Conservation (phyloP, 2,329 filamentous ascomycete species). For the Botrytis byssoidea region DNA sequence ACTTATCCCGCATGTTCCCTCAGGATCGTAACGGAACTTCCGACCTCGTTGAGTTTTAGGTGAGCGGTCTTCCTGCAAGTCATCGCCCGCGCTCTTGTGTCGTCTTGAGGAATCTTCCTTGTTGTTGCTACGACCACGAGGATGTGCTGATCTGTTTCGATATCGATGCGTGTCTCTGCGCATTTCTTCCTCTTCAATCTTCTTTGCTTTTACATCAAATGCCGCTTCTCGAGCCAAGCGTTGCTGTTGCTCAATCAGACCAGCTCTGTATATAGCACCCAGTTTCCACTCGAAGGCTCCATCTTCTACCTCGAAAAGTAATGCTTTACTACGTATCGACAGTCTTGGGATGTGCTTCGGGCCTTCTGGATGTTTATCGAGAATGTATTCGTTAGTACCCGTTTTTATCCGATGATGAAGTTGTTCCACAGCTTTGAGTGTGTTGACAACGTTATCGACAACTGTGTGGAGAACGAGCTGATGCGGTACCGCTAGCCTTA, state of each 20-base stretch:
- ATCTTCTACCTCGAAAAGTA: constrained; percentile 92
- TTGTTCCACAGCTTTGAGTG: constrained; percentile 82
- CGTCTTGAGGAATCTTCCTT: constrained; percentile 30
- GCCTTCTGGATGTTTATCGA: constrained; percentile 79
- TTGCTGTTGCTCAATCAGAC: constrained; percentile 85
- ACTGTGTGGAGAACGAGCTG: constrained; percentile 86
- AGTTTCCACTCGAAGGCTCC: constrained; percentile 97
- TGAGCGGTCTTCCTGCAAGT: constrained; percentile 31
- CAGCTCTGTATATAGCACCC: constrained; percentile 87
- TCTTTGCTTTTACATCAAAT: constrained; percentile 83
- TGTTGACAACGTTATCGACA: constrained; percentile 90
- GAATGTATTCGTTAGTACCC: constrained; percentile 81
- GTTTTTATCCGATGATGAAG: constrained; percentile 92
- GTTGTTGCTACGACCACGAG: constrained; percentile 36
- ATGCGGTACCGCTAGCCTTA: constrained; percentile 85
- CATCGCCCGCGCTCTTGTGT: constrained; percentile 34
- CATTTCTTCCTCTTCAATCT: constrained; percentile 69
- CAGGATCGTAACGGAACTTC: constrained; percentile 72
- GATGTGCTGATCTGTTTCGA: constrained; percentile 52
- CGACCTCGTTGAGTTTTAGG: constrained; percentile 41
- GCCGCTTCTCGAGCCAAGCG: constrained; percentile 86
- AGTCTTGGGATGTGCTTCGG: constrained; percentile 86
- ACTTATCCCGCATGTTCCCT: constrained; percentile 70
- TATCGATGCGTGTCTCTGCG: constrained; percentile 52
- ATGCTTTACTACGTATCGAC: constrained; percentile 74